Evolutionary conservation across 2,329 filamentous ascomycete species (phyloP).

Genomic region (Exophiala sideris): DNA sequence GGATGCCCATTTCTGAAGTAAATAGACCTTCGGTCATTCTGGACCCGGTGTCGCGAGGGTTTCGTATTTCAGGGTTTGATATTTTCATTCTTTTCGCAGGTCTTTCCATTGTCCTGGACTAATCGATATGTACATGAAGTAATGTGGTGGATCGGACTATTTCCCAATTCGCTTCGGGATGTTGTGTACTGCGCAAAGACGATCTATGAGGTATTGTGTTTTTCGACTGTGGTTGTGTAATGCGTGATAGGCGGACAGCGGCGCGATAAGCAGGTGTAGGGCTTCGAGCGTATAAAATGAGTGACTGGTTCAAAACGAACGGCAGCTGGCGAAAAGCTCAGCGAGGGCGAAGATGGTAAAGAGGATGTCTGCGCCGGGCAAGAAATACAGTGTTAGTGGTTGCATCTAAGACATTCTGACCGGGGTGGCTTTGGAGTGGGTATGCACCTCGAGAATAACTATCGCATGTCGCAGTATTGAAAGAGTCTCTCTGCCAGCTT

Average conservation of each 20-base stretch:
- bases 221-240: no score
- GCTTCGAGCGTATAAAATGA: constrained; percentile 3
- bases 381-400: constrained; percentile 5
- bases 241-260: neutral
- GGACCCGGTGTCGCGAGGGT: constrained; percentile 23
- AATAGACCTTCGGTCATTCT: constrained; percentile 24
- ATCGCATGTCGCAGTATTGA: neutral
- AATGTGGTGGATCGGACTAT: neutral
- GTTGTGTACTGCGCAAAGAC: neutral
- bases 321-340: constrained; percentile 21
- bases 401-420: constrained; percentile 9
- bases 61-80: constrained; percentile 23
- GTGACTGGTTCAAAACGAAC: constrained; percentile 13
- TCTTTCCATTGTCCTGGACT: constrained; percentile 21
- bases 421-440: neutral
- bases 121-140: constrained; percentile 5
- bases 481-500: neutral
- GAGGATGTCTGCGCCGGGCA: constrained; percentile 5
- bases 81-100: constrained; percentile 27
- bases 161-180: neutral
- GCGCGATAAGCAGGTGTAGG: neutral
- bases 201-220: no score
- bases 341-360: constrained; percentile 3
- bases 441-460: neutral
- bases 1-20: constrained; percentile 24